A percentile compares a stretch with the other conserved stretches of the same genome.
These are phyloP conservation scores for Neobulgaria alba DNA, from an alignment of 2,329 filamentous ascomycete genomes.

Conservation along the genomic window DNA sequence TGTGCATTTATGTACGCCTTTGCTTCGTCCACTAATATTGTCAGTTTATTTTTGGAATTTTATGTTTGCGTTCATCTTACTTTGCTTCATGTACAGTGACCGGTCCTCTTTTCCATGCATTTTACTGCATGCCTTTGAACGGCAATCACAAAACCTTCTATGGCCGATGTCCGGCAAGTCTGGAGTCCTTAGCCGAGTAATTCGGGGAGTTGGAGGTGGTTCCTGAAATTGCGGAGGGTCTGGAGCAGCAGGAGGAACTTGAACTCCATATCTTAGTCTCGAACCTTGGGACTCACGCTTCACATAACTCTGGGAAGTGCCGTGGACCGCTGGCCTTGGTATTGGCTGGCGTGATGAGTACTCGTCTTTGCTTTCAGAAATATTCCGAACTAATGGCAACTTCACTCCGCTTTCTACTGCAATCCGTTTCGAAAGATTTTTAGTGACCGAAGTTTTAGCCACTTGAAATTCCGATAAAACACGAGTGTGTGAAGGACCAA, in stretches of 20 bases:
- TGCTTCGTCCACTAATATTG: constrained; percentile 15
- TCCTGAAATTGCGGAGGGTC: constrained; percentile 6
- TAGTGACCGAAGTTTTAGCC: neutral
- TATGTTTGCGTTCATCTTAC: neutral
- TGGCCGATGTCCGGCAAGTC: constrained; percentile 15
- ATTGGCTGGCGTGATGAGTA: neutral
- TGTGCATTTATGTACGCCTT: constrained; percentile 11
- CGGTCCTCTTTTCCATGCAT: constrained; percentile 7
- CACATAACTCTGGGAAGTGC: neutral
- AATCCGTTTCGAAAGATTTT: neutral
- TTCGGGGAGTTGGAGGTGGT: constrained; percentile 21
- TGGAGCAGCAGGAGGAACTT: constrained; percentile 8
- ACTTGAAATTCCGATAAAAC: neutral
- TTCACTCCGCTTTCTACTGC: no score
- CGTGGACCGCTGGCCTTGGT: neutral
- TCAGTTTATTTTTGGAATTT: constrained; percentile 7
- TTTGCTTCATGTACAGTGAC: constrained; percentile 7
- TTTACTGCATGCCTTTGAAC: neutral
- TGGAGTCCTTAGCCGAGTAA: constrained; percentile 19
- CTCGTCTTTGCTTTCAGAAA: neutral
- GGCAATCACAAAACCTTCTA: constrained; percentile 11
- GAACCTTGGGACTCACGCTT: neutral
- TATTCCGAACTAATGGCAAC: neutral
- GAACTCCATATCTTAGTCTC: neutral
- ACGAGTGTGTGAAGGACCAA: neutral